Evolutionary conservation across 495 filamentous ascomycete genomes (phyloP).

Genomic region (Neohortaea acidophila): DNA sequence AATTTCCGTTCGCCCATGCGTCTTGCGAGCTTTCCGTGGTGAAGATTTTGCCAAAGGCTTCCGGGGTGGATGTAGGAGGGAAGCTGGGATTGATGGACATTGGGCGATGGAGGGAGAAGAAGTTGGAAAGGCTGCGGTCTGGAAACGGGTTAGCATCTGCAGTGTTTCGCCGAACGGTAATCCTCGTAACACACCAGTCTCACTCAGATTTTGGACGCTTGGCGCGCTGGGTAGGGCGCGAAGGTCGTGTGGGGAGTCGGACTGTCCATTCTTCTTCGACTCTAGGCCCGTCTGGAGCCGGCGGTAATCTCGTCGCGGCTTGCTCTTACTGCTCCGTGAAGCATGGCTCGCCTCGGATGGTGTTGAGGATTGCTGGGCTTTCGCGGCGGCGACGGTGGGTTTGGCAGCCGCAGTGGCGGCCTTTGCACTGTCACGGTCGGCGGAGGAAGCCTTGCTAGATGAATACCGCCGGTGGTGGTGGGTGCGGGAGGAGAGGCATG

Average conservation of each 20-base stretch:
- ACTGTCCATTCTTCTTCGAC: slow-evolving; percentile 2
- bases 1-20: slow-evolving; percentile 14
- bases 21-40: slow-evolving; percentile 32
- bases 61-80: slow-evolving; percentile 52
- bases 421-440: slow-evolving; percentile 7
- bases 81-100: slow-evolving; percentile 73
- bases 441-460: slow-evolving; percentile 14
- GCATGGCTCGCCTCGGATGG: not conserved
- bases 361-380: slow-evolving; percentile 2
- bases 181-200: too few relatives aligned
- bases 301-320: not conserved
- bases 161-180: too few relatives aligned
- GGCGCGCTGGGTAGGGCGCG: slow-evolving; percentile 10
- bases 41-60: slow-evolving; percentile 72
- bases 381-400: too few relatives aligned
- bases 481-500: slow-evolving; percentile 2
- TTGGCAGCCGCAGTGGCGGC: slow-evolving; percentile 4
- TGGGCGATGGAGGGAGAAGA: slow-evolving; percentile 91
- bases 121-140: slow-evolving; percentile 80
- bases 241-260: too few relatives aligned
- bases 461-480: slow-evolving; percentile 13
- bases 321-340: not conserved
- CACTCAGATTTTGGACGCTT: slow-evolving; percentile 4
- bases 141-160: not conserved
- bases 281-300: not conserved